Evolutionary conservation across 2,329 filamentous ascomycete genomes (phyloP).

Genomic region (Pseudogymnoascus sp.): DNA sequence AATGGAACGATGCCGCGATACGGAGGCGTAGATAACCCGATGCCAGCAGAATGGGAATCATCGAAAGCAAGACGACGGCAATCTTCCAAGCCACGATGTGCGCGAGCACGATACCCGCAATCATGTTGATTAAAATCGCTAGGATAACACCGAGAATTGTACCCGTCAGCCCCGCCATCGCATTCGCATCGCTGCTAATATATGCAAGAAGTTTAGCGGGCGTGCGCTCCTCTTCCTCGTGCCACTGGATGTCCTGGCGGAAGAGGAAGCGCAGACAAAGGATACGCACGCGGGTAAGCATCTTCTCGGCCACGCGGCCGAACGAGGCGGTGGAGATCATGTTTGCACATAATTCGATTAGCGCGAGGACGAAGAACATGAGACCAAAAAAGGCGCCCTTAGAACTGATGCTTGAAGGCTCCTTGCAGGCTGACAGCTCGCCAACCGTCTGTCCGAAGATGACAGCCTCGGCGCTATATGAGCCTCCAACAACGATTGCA

Average conservation of each 20-base stretch:
- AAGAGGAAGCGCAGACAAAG: slow-evolving; percentile 59
- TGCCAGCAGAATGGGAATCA: slow-evolving; percentile 61
- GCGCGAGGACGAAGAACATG: slow-evolving; percentile 43
- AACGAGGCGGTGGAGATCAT: slow-evolving; percentile 46
- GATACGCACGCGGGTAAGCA: slow-evolving; percentile 56
- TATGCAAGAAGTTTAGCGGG: slow-evolving; percentile 56
- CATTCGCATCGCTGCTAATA: slow-evolving; percentile 62
- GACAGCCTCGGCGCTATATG: slow-evolving; percentile 47
- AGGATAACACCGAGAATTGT: slow-evolving; percentile 64
- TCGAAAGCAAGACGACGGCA: slow-evolving; percentile 62
- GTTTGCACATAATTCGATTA: slow-evolving; percentile 55
- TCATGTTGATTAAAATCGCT: slow-evolving; percentile 59
- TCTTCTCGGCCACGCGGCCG: slow-evolving; percentile 54
- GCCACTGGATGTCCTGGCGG: slow-evolving; percentile 63
- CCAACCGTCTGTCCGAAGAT: slow-evolving; percentile 47
- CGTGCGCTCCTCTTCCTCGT: slow-evolving; percentile 56
- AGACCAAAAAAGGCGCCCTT: slow-evolving; percentile 33
- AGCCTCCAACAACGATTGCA: slow-evolving; percentile 39
- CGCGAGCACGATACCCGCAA: slow-evolving; percentile 60
- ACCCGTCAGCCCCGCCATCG: slow-evolving; percentile 61
- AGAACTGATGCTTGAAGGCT: slow-evolving; percentile 17
- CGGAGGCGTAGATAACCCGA: slow-evolving; percentile 63
- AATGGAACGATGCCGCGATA: slow-evolving; percentile 54
- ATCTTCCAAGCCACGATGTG: slow-evolving; percentile 72
- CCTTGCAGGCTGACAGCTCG: slow-evolving; percentile 41